Evolutionary conservation across 2,329 filamentous ascomycete genomes (phyloP).

Genomic region (Bipolaris zeicola): DNA sequence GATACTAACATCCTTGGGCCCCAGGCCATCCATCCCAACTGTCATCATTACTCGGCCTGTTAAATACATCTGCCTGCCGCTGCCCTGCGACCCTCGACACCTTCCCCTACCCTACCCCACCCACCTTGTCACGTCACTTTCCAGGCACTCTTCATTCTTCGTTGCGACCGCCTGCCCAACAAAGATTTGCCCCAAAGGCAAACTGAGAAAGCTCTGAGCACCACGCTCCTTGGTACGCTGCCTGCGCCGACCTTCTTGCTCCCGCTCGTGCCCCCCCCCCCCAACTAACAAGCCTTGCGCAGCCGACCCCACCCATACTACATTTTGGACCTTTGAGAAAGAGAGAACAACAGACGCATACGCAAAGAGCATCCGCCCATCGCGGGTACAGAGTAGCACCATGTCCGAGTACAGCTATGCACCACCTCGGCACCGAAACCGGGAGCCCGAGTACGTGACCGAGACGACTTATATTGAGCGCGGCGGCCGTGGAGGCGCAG

Average conservation of each 20-base stretch:
- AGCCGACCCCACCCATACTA: constrained; percentile 16
- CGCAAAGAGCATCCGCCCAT: constrained; percentile 10
- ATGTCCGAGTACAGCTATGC: constrained; percentile 60
- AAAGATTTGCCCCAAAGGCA: constrained; percentile 22
- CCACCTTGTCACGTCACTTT: constrained; percentile 31
- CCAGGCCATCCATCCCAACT: constrained; percentile 22
- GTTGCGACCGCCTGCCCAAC: constrained; percentile 26
- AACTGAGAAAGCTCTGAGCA: constrained; percentile 16
- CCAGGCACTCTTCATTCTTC: constrained; percentile 32
- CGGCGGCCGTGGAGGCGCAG: constrained; percentile 52
- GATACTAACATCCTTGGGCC: constrained; percentile 14
- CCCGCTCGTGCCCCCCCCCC: constrained; percentile 8
- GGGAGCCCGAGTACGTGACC: constrained; percentile 57
- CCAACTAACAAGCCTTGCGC: constrained; percentile 25
- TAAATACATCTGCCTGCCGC: constrained; percentile 29
- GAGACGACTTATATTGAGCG: constrained; percentile 59
- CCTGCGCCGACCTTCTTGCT: background rate
- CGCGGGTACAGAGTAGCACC: constrained; percentile 25
- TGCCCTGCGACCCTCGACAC: constrained; percentile 23
- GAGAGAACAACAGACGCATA: background rate
- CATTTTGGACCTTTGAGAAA: constrained; percentile 19
- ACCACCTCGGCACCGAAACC: constrained; percentile 55
- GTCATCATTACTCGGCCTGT: constrained; percentile 25
- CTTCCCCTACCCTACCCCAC: constrained; percentile 11
- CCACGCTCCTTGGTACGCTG: constrained; percentile 29